phyloP scores from a whole-genome alignment of 2,329 filamentous ascomycete genomes.

The Fusarium oligoseptatum region DNA sequence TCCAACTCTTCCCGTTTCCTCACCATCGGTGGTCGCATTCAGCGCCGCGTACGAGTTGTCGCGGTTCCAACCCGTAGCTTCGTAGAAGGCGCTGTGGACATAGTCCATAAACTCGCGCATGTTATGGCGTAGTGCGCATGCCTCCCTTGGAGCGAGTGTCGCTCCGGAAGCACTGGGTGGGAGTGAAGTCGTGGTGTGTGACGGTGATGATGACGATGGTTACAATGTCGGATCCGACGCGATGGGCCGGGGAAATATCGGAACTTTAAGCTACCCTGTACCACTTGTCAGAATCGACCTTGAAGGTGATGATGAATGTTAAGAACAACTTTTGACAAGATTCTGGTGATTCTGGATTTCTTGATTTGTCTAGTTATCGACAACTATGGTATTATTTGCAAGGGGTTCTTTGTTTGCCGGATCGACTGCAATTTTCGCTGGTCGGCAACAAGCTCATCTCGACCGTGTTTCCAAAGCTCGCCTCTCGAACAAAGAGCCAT shows the following conservation, averaged over 20 bases:
- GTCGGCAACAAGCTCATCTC: not conserved
- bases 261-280: slow-evolving; percentile 25
- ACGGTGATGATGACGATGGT: slow-evolving; percentile 4
- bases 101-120: slow-evolving; percentile 99
- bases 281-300: not conserved
- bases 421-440: not conserved
- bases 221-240: not conserved
- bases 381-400: not conserved
- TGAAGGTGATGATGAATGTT: not conserved
- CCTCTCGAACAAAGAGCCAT: not conserved
- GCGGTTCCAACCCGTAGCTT: slow-evolving; percentile 87
- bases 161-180: slow-evolving; percentile 32
- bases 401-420: not conserved
- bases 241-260: slow-evolving; percentile 28
- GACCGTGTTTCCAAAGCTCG: not conserved
- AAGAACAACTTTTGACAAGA: not conserved
- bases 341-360: not conserved
- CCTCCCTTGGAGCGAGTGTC: slow-evolving; percentile 35
- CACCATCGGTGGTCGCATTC: slow-evolving; percentile 86
- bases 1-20: slow-evolving; percentile 28
- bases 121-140: slow-evolving; percentile 50
- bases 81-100: slow-evolving; percentile 90
- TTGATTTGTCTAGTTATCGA: not conserved
- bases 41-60: slow-evolving; percentile 93
- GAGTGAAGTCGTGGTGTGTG: not conserved